Base-by-base conservation (phyloP, 2,329 filamentous ascomycete genomes). In the Kalmusia sp. region DNA sequence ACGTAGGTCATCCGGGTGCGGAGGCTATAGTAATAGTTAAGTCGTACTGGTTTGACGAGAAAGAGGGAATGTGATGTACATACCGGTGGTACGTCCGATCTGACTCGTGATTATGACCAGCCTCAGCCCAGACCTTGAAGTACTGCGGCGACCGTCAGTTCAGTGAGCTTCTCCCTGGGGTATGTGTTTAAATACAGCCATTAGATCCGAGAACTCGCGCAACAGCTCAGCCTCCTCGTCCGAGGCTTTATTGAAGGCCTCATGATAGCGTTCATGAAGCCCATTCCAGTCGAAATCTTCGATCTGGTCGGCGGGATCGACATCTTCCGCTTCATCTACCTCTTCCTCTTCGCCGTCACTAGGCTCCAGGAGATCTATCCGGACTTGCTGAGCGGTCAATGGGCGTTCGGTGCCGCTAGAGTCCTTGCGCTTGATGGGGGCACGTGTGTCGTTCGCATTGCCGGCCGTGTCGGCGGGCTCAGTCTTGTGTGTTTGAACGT, bases 1-100 rank as follows among this genome's bases (percentile, higher is more conserved):
- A 96, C 91, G 70, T 88, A 90, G 55, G 86, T 81, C 70, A 89
- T 86, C 57, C 92, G 87, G 2, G 93, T 97, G 67, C 88, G 89
- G 39, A 96, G 81, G 50, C 90, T 91, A 41, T 24, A n/a, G 12
- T 11, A 40, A 9, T 15, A 7, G 6, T 44, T 22, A 33, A n/a
- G 27, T 48, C 49, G 43, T 33, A 28, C 22, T 19, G 15, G 11
- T 27, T 12, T n/a, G 6, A 25, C 21, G 33, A 33, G 21, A 12
- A 14, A 8, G n/a, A 44, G 19, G 11, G 21, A 14, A 22, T 19
- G 9, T 33, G 31, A 25, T 12, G 5, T 17, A 51, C 49, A 54
- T 72, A 89, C 88, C 92, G 86, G 73, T 93, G 93, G 58, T 86
- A 81, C 21, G 90, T 89, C 51, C 93, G 84, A 54, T 88, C 87